A percentile compares a stretch with the other conserved stretches of the same genome.
Conservation (phyloP, 345 rosid genomes). For the Hibiscus trionum region DNA sequence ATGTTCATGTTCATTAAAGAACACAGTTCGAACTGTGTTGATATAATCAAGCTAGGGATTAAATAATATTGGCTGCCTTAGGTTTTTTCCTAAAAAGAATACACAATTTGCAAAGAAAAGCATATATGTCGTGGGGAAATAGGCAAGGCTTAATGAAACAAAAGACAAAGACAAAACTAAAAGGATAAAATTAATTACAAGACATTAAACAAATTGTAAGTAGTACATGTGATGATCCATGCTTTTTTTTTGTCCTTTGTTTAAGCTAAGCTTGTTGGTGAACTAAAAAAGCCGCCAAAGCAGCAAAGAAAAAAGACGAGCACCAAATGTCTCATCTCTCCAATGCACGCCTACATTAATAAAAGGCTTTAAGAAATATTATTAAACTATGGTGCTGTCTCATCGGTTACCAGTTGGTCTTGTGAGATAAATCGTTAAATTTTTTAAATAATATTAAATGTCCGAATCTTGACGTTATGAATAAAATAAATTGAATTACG, state of each 20-base stretch:
- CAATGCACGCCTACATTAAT: conserved; percentile 31
- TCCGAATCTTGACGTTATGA: too few species aligned
- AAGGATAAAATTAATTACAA: not conserved
- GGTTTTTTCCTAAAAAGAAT: not conserved
- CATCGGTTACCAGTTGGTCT: too few species aligned
- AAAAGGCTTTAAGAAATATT: not conserved
- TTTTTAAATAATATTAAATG: too few species aligned
- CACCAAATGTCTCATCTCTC: conserved; percentile 24
- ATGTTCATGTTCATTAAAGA: not conserved
- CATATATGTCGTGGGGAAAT: conserved; percentile 2
- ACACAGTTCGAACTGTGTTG: not conserved
- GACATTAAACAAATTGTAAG: not conserved
- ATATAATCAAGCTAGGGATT: not conserved
- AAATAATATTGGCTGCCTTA: not conserved
- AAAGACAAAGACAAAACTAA: not conserved
- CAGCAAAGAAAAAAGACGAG: conserved; percentile 19
- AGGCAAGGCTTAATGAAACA: not conserved
- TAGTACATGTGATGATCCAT: not conserved
- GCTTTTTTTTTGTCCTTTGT: not conserved
- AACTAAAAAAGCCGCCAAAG: conserved; percentile 21
- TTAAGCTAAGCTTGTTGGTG: not conserved
- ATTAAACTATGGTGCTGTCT: conserved; percentile 4
- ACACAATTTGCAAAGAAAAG: not conserved
- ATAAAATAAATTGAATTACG: too few species aligned
- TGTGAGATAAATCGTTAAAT: too few species aligned